Base-by-base conservation (phyloP, 176 grass and related monocot species). In the Ensete glaucum region DNA sequence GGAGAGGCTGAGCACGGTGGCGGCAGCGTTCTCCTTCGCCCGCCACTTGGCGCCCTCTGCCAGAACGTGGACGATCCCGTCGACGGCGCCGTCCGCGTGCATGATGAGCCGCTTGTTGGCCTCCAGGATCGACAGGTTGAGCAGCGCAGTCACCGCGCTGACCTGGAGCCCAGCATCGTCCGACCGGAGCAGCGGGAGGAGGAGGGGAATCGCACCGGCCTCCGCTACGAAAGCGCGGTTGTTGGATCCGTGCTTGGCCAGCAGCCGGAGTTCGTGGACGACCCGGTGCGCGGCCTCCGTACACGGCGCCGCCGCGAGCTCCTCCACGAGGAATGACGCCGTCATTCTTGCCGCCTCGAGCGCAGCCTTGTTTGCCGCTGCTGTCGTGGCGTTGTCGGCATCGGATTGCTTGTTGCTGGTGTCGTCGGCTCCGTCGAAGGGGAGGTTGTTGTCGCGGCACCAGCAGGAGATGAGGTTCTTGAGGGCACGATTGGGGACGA, bases 91-190 rank as follows among this genome's bases (percentile, higher is more conserved):
- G 34, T 99, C 88, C 2, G 84, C 85, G 80, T 99, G 91, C 96
- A 99, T 95, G 81, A 99, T 91, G 62, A 84, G 91, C 86, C 88
- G 87, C 83, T 91, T 94, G 88, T 99, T 99, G 25, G 91, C 86
- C 64, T 99, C 96, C 21, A 91, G 84, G 19, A 95, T 89, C 12
- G 91, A 99, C 0, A 99, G 91, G 81, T 99, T 99, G 8, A 99
- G 88, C 76, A 99, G 63, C 54, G 88, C 95, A 4, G 95, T 94
- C 12, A 99, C 82, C 11, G 91, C 86, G 86, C 94, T 89, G 49
- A 99, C 84, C 80, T 99, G 91, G 17, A 99, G 88, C 52, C 23
- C 87, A 5, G 82, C 81, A 54, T 91, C 88, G 0, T 81, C 76
- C 50, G 95, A 94, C 81, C 83, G 78, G 82, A 99, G 85, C 25